A percentile compares a stretch with the other conserved stretches of the same genome.
phyloP scores from a whole-genome alignment of 768 basidiomycete genomes.

The Suillus subaureus region DNA sequence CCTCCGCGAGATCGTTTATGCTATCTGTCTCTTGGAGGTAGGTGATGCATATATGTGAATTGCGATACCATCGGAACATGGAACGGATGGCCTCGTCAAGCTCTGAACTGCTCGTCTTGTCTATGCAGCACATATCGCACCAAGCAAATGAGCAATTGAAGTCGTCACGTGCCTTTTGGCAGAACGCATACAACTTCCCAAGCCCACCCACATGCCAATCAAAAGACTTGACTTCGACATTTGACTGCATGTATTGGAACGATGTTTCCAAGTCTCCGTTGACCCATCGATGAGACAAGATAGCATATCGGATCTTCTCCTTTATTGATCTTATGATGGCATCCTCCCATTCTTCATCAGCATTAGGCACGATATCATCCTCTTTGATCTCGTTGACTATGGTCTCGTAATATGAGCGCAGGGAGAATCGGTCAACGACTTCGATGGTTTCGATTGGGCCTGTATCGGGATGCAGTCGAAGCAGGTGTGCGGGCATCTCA shows the following conservation, averaged over 20 bases:
- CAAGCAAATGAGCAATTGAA: conserved; percentile 14
- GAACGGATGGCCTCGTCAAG: conserved; percentile 17
- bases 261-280: conserved; percentile 6
- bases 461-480: conserved; percentile 3
- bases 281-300: conserved; percentile 14
- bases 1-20: conserved; percentile 7
- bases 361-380: not conserved
- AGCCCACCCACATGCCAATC: not conserved
- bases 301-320: conserved; percentile 8
- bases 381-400: conserved; percentile 4
- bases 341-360: conserved; percentile 3
- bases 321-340: conserved; percentile 4
- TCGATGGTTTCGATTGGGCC: conserved; percentile 2
- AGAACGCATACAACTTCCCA: conserved; percentile 10
- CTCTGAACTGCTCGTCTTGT: conserved; percentile 22
- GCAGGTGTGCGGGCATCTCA: conserved; percentile 12
- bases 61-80: conserved; percentile 17
- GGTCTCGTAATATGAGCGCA: conserved; percentile 1
- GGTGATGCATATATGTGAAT: conserved; percentile 14
- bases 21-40: conserved; percentile 10
- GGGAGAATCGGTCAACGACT: conserved; percentile 3
- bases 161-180: conserved; percentile 12
- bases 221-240: not conserved
- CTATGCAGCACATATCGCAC: conserved; percentile 21
- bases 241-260: conserved; percentile 9